Percentiles rank a stretch among this genome's conserved stretches.
phyloP scores from a whole-genome alignment of 2,329 filamentous ascomycete genomes.

The Calonectria henricotiae region DNA sequence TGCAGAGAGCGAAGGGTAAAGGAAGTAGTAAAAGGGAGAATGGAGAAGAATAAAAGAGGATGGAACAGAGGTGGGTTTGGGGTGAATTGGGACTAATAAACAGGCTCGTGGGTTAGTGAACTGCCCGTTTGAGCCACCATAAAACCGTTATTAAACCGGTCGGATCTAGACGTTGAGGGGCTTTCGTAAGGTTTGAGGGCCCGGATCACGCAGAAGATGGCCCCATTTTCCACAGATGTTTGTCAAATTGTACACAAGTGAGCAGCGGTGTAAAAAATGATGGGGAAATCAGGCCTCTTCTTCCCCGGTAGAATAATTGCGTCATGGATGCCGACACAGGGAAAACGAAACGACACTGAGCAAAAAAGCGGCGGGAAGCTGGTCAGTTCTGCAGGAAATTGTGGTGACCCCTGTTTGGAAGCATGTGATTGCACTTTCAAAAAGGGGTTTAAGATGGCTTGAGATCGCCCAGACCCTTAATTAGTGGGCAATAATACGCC shows the following conservation, averaged over 20 bases:
- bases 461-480: constrained; percentile 4
- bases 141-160: constrained; percentile 41
- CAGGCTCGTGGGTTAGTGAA: constrained; percentile 41
- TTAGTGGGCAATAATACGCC: constrained; percentile 13
- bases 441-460: constrained; percentile 31
- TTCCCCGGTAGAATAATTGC: constrained; percentile 41
- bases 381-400: constrained; percentile 14
- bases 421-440: constrained; percentile 35
- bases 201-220: constrained; percentile 36
- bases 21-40: not conserved
- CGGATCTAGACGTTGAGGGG: constrained; percentile 27
- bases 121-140: constrained; percentile 43
- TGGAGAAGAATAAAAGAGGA: not conserved
- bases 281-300: constrained; percentile 9
- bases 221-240: constrained; percentile 37
- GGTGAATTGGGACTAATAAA: constrained; percentile 21
- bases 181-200: constrained; percentile 19
- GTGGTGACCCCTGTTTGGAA: constrained; percentile 31
- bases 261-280: constrained; percentile 39
- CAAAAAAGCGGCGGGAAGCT: constrained; percentile 11
- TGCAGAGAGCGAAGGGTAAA: not conserved
- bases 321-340: constrained; percentile 45
- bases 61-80: constrained; percentile 18
- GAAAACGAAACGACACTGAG: constrained; percentile 22
- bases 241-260: constrained; percentile 18